phyloP scores from a whole-genome alignment of 1,284 basidiomycete species.

The Cutaneotrichosporon daszewskae region DNA sequence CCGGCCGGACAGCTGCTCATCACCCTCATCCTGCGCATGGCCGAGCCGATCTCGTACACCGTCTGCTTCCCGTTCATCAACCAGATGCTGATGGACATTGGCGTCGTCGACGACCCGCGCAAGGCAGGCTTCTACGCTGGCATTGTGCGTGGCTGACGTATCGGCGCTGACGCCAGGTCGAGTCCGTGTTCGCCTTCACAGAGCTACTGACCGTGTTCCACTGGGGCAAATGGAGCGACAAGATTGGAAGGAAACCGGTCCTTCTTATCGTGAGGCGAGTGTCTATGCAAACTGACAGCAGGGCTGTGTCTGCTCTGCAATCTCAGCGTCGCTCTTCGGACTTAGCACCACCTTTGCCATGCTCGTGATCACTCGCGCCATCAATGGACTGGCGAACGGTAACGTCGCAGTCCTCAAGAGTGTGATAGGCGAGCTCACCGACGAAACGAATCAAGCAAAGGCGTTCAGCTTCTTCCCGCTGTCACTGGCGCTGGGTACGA shows the following conservation, averaged over 20 bases:
- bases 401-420: conserved; percentile 38
- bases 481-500: conserved; percentile 31
- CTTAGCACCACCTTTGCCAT: conserved; percentile 26
- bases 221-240: conserved; percentile 33
- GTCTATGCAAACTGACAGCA: conserved; percentile 7
- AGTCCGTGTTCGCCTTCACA: conserved; percentile 34
- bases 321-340: conserved; percentile 32
- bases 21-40: conserved; percentile 32
- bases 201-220: conserved; percentile 38
- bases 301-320: conserved; percentile 28
- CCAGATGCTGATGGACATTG: conserved; percentile 36
- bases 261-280: conserved; percentile 18
- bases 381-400: conserved; percentile 36
- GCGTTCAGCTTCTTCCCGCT: conserved; percentile 40
- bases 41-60: conserved; percentile 36
- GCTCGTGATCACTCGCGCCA: conserved; percentile 26
- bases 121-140: conserved; percentile 35
- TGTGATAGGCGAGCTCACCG: conserved; percentile 35
- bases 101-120: conserved; percentile 27
- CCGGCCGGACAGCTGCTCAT: conserved; percentile 31
- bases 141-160: background rate
- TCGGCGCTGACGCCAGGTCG: conserved; percentile 20
- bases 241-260: conserved; percentile 35
- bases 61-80: conserved; percentile 32
- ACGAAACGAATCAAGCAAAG: conserved; percentile 34